These are phyloP conservation scores for Dendrocalamus latiflorus DNA, from an alignment of 202 grass and related monocot species.

Conservation along the genomic window DNA sequence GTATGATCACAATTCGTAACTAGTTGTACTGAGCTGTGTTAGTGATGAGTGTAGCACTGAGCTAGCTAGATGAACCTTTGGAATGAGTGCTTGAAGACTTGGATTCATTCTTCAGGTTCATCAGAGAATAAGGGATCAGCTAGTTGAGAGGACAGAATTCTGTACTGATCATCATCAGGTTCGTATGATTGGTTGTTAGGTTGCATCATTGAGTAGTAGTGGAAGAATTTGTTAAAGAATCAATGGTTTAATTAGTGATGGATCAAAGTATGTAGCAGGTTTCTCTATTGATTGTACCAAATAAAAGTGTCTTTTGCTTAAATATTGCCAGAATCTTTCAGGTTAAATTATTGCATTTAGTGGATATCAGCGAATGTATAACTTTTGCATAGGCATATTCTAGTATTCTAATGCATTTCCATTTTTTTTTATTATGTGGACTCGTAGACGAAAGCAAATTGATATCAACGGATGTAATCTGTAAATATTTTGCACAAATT, in stretches of 20 bases:
- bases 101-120: constrained; percentile 66
- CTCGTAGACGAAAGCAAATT: background rate
- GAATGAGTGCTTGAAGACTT: constrained; percentile 64
- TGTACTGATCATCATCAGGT: constrained; percentile 19
- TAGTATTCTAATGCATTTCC: background rate
- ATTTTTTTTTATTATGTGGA: constrained; percentile 13
- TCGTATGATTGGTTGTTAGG: constrained; percentile 53
- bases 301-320: constrained; percentile 43
- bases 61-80: constrained; percentile 55
- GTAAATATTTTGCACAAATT: background rate
- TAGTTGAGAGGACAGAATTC: constrained; percentile 9
- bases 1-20: constrained; percentile 35
- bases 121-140: constrained; percentile 38
- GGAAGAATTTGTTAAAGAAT: constrained; percentile 38
- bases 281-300: constrained; percentile 43
- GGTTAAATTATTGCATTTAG: constrained; percentile 8
- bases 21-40: constrained; percentile 7
- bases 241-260: constrained; percentile 34
- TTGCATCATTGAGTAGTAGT: constrained; percentile 44
- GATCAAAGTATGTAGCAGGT: constrained; percentile 59
- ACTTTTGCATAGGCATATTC: too few species aligned
- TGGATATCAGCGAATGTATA: background rate
- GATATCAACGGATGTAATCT: background rate
- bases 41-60: constrained; percentile 6
- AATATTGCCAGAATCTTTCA: constrained; percentile 23